Conservation (phyloP, 352 stramenopile genomes). For the Pythium rishiriense region DNA sequence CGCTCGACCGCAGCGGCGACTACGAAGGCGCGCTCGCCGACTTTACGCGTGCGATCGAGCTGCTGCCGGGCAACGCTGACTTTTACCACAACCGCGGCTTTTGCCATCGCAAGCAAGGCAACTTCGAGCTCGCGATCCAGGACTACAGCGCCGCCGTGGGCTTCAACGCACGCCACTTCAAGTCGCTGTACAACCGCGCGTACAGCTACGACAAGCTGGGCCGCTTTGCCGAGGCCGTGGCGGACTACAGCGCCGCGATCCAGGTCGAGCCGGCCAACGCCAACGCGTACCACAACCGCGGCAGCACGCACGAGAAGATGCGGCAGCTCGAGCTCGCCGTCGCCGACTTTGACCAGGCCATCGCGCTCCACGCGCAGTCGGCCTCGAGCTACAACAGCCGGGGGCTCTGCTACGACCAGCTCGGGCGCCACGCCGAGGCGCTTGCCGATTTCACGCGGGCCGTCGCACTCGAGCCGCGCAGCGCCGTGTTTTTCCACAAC, state of each 20-base stretch:
- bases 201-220: conserved; percentile 88
- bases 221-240: conserved; percentile 57
- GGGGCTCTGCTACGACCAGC: conserved; percentile 75
- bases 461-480: conserved; percentile 65
- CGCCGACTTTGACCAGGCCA: conserved; percentile 65
- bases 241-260: conserved; percentile 78
- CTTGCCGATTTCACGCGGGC: conserved; percentile 74
- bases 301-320: conserved; percentile 81
- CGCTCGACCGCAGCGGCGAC: conserved; percentile 77
- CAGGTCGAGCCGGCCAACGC: conserved; percentile 66
- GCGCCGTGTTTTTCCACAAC: conserved; percentile 85
- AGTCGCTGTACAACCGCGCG: conserved; percentile 87
- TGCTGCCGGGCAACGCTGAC: conserved; percentile 73
- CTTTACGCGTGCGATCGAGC: conserved; percentile 77
- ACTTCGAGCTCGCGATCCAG: conserved; percentile 74
- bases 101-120: conserved; percentile 79
- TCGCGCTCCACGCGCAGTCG: conserved; percentile 54
- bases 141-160: conserved; percentile 79
- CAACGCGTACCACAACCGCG: conserved; percentile 85
- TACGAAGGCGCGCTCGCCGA: conserved; percentile 81
- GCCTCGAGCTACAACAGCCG: conserved; percentile 84
- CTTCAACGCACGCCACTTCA: conserved; percentile 80
- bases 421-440: conserved; percentile 57
- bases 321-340: conserved; percentile 58
- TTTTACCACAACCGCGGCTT: conserved; percentile 87